Base-by-base conservation (phyloP, 169 alveolate genomes). In the Plasmodium yoelii region DNA sequence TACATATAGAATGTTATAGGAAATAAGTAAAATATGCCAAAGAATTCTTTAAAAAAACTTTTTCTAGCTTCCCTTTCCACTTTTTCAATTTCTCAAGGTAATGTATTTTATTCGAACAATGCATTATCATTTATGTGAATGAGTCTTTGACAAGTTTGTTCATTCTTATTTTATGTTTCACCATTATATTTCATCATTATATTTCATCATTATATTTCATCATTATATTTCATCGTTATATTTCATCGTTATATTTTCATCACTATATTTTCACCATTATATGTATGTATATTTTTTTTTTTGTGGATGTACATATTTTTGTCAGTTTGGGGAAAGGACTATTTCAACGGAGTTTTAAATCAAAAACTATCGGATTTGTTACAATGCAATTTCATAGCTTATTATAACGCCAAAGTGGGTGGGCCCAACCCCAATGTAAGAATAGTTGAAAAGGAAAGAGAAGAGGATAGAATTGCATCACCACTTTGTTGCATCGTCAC, bases 391-490 rank as follows among this genome's bases (percentile, higher is more conserved):
- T 24, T 80, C 19, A 63, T 46, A 26, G 63, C 71, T 18, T 65
- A 80, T 80, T 80, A 80, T 49, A 13, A 80, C 42, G n/a, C 68
- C 10, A 61, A 57, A 28, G 55, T 13, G 2, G 44, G 39, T 64
- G 82, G 55, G 1, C 84, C 90, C 15, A 72, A 80, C 44, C 60
- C 82, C 12, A 47, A 57, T 18, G 90, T 80, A 67, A 80, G 90
- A 28, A 70, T 12, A 26, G 18, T 4, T 5, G 1, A 7, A 34
- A 18, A 34, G 71, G 26, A 9, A 18, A 39, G 22, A 22, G 34
- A 65, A 4, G 73, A 65, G 73, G 56, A 47, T 22, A 22, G 0
- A 22, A 0, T 22, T 1, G 26, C 26, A 22, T 22, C 26, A 22
- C 1, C 26, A 22, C 26, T 22, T 22, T 22, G 26, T 22, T 1